These are phyloP conservation scores for Geosmithia putterillii DNA, from an alignment of 2,329 filamentous ascomycete genomes.

Conservation along the genomic window DNA sequence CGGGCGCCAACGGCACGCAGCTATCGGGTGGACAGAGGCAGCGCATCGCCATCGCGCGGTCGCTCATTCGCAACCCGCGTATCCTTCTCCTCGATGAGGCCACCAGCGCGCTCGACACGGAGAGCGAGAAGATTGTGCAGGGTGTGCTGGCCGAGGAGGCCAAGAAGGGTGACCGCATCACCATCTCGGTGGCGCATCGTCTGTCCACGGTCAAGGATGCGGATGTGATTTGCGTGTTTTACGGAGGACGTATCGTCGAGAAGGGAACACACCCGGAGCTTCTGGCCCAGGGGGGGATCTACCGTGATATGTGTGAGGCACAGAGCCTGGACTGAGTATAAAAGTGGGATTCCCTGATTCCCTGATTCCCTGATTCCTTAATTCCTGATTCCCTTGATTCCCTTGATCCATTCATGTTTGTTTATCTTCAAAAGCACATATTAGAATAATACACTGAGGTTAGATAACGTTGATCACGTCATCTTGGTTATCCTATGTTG, in stretches of 20 bases:
- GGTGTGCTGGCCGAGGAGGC: conserved; percentile 64
- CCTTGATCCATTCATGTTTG: no score
- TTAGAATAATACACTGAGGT: neutral
- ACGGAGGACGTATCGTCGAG: conserved; percentile 42
- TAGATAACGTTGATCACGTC: neutral
- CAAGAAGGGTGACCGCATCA: conserved; percentile 73
- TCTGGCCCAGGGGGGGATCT: conserved; percentile 29
- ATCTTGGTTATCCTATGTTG: neutral
- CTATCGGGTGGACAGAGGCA: conserved; percentile 47
- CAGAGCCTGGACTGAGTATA: conserved; percentile 17
- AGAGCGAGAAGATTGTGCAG: conserved; percentile 88
- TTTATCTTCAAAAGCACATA: no score
- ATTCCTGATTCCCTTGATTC: no score
- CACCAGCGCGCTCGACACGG: conserved; percentile 85
- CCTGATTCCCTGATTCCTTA: no score
- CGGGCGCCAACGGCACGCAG: conserved; percentile 59
- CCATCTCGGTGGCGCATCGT: conserved; percentile 87
- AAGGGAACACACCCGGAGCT: conserved; percentile 44
- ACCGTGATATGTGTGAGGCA: conserved; percentile 34
- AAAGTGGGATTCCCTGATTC: no score
- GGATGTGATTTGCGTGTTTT: conserved; percentile 49
- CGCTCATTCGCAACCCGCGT: conserved; percentile 77
- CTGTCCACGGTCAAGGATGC: conserved; percentile 77
- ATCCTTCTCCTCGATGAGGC: conserved; percentile 91
- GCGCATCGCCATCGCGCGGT: conserved; percentile 37